Percentiles rank a stretch among this genome's conserved stretches.
These are phyloP conservation scores for Trypanosoma vivax DNA, from an alignment of 208 protist species.

Conservation along the genomic window DNA sequence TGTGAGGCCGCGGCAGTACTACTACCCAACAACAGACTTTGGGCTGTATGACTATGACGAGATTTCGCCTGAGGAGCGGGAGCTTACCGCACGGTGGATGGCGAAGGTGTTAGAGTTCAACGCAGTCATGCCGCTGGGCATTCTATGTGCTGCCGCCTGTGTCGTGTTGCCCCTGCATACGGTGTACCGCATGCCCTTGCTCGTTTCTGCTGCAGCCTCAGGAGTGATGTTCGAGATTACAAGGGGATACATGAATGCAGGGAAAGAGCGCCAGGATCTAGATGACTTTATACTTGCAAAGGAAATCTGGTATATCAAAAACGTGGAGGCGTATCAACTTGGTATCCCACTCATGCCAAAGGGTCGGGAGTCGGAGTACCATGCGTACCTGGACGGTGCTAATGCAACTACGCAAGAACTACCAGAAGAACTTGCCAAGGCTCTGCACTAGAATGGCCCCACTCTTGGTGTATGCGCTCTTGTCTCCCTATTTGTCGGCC, in stretches of 20 bases:
- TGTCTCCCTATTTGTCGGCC: no score
- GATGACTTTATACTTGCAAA: slow-evolving; percentile 85
- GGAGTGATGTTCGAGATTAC: slow-evolving; percentile 68
- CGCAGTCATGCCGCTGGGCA: slow-evolving; percentile 54
- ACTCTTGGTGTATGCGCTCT: no score
- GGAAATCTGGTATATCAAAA: slow-evolving; percentile 90
- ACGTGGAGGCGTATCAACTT: slow-evolving; percentile 84
- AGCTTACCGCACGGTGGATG: slow-evolving; percentile 80
- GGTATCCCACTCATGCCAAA: slow-evolving; percentile 68
- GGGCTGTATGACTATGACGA: slow-evolving; percentile 85
- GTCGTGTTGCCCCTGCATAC: slow-evolving; percentile 74
- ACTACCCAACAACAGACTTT: slow-evolving; percentile 82
- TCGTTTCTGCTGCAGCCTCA: slow-evolving; percentile 55
- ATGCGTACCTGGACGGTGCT: slow-evolving; percentile 46
- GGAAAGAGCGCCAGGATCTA: slow-evolving; percentile 70
- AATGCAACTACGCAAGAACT: slow-evolving; percentile 26
- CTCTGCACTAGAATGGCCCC: slow-evolving; percentile 30
- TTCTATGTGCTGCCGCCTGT: slow-evolving; percentile 58
- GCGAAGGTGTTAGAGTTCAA: slow-evolving; percentile 82
- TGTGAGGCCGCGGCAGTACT: slow-evolving; percentile 78
- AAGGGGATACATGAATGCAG: slow-evolving; percentile 70
- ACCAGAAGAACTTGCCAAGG: slow-evolving; percentile 43
- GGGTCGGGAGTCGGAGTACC: slow-evolving; percentile 65
- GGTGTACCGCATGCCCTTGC: slow-evolving; percentile 68
- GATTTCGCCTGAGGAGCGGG: slow-evolving; percentile 73